Evolutionary conservation across 140 eudicot genomes (phyloP).

Genomic region (Senecio squalidus): DNA sequence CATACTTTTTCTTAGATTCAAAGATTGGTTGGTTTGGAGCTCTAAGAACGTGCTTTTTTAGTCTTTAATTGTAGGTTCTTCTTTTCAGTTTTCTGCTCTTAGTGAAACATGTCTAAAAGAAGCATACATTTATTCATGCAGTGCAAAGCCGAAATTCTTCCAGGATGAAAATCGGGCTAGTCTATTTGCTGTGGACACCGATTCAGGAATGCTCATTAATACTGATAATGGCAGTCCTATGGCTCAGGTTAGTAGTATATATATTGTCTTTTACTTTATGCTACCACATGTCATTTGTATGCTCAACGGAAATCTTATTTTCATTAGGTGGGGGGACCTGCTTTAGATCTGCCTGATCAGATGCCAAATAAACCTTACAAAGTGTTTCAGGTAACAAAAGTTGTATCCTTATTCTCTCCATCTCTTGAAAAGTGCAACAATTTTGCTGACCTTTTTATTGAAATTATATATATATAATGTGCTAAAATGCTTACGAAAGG

Average conservation of each 20-base stretch:
- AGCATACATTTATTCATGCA: slow-evolving; percentile 21
- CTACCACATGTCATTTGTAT: background rate
- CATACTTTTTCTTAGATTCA: slow-evolving; percentile 9
- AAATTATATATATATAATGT: background rate
- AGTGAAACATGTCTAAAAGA: slow-evolving; percentile 12
- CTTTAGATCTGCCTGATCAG: slow-evolving; percentile 40
- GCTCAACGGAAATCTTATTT: background rate
- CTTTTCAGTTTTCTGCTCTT: background rate
- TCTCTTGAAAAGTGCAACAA: slow-evolving; percentile 1
- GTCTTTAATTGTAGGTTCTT: background rate
- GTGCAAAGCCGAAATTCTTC: slow-evolving; percentile 95
- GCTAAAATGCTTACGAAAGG: no score
- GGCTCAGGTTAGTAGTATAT: slow-evolving; percentile 72
- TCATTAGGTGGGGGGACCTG: slow-evolving; percentile 59
- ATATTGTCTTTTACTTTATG: background rate
- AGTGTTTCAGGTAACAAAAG: slow-evolving; percentile 68
- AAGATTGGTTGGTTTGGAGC: background rate
- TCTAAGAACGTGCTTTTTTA: background rate
- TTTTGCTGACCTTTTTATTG: background rate
- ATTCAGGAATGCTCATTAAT: slow-evolving; percentile 94
- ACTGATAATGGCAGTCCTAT: slow-evolving; percentile 98
- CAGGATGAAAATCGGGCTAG: slow-evolving; percentile 85
- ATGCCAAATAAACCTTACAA: slow-evolving; percentile 48
- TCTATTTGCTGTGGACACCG: slow-evolving; percentile 85
- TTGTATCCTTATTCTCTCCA: slow-evolving; percentile 2